Percentiles rank a stretch among this genome's conserved stretches.
These are phyloP conservation scores for Hevea brasiliensis DNA, from an alignment of 345 rosid species.

Conservation along the genomic window DNA sequence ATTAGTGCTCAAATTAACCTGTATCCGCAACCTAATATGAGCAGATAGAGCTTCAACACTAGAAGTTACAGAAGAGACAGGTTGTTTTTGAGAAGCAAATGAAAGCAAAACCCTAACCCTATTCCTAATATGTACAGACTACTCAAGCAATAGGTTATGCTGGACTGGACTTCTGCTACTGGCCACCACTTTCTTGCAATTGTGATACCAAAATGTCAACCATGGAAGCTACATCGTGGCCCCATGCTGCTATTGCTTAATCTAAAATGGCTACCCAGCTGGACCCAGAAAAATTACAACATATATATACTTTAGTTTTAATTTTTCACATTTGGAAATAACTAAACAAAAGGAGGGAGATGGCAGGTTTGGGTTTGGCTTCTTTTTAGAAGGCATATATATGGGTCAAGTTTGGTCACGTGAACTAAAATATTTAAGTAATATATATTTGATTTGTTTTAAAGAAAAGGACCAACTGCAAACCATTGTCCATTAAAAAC, in stretches of 20 bases:
- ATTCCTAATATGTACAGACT: constrained; percentile 16
- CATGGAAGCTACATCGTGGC: constrained; percentile 12
- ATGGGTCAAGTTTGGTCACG: neutral
- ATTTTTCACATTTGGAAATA: neutral
- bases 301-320: neutral
- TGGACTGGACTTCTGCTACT: constrained; percentile 31
- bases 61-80: neutral
- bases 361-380: neutral
- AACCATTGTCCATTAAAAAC: too few species aligned
- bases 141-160: constrained; percentile 34
- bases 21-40: neutral
- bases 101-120: constrained; percentile 29
- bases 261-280: constrained; percentile 21
- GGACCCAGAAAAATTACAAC: neutral
- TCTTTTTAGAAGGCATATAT: neutral
- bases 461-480: too few species aligned
- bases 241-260: constrained; percentile 23
- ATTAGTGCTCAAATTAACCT: neutral
- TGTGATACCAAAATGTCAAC: constrained; percentile 21
- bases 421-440: neutral
- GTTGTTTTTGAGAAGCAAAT: neutral
- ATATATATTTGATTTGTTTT: too few species aligned
- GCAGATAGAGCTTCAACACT: too few species aligned
- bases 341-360: neutral
- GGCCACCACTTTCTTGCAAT: constrained; percentile 20